A percentile compares a stretch with the other conserved stretches of the same genome.
phyloP scores from a whole-genome alignment of 1,284 basidiomycete genomes.

The Vanrija pseudolonga region DNA sequence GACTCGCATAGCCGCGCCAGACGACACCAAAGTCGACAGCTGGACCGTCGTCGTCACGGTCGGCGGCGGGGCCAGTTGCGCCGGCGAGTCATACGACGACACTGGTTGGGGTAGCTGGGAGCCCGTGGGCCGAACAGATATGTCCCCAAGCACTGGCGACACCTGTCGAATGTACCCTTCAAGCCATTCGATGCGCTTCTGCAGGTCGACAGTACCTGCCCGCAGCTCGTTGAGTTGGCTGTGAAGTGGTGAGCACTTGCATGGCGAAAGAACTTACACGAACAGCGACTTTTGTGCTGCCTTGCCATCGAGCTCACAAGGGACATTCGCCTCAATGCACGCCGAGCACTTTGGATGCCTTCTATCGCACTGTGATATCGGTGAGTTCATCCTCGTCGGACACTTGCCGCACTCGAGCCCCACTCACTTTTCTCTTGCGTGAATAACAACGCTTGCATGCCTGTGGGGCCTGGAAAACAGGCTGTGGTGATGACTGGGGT shows the following conservation, averaged over 20 bases:
- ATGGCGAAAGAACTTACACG: neutral
- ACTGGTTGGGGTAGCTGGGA: neutral
- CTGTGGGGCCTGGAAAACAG: neutral
- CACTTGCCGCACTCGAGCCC: too few species aligned
- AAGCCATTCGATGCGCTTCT: neutral
- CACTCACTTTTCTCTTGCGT: slow-evolving; percentile 1
- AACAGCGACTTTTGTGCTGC: neutral
- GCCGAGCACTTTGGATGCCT: neutral
- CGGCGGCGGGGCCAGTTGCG: neutral
- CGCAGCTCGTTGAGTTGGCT: neutral
- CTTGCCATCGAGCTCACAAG: neutral
- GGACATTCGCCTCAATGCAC: neutral
- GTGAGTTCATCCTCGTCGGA: neutral
- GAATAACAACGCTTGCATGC: neutral
- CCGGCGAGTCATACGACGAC: neutral
- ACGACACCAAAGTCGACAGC: neutral
- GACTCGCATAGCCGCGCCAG: neutral
- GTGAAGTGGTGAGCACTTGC: too few species aligned
- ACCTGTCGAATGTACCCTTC: neutral
- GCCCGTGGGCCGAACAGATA: neutral
- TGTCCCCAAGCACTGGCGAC: neutral
- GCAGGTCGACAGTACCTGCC: neutral
- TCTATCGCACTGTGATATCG: slow-evolving; percentile 1
- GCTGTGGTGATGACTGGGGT: too few species aligned
- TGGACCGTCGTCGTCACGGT: neutral